Conservation (phyloP, 2,329 filamentous ascomycete genomes). For the Xylaria sp. region DNA sequence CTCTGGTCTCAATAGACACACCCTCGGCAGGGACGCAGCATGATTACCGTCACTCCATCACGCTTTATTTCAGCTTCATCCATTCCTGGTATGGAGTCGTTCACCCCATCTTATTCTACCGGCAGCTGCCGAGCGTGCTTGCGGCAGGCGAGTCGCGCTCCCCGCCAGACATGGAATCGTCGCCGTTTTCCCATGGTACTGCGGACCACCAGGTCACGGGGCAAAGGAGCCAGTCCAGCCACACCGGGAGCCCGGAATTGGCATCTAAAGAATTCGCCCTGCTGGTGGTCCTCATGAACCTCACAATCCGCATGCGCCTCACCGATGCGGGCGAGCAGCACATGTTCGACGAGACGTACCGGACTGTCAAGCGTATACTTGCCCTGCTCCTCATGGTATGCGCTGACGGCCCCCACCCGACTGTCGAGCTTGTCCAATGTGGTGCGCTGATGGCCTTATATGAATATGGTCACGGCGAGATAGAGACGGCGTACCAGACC, state of each 20-base stretch:
- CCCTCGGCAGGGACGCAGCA: constrained; percentile 42
- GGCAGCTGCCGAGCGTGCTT: constrained; percentile 46
- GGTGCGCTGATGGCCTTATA: constrained; percentile 56
- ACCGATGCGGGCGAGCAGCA: constrained; percentile 51
- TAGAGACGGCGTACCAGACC: constrained; percentile 56
- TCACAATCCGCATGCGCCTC: constrained; percentile 55
- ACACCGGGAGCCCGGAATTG: constrained; percentile 35
- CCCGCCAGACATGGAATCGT: constrained; percentile 38
- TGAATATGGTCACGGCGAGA: constrained; percentile 59
- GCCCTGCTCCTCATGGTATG: constrained; percentile 52
- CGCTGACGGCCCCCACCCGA: constrained; percentile 48
- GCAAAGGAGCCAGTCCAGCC: constrained; percentile 29
- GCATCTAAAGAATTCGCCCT: constrained; percentile 51
- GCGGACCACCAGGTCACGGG: constrained; percentile 32
- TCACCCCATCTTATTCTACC: constrained; percentile 54
- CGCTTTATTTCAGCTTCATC: constrained; percentile 55
- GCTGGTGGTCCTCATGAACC: constrained; percentile 57
- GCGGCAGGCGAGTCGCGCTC: constrained; percentile 38
- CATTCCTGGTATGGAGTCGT: constrained; percentile 57
- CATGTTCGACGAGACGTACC: constrained; percentile 56
- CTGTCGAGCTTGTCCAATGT: constrained; percentile 56
- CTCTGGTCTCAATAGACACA: constrained; percentile 51
- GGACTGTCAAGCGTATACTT: constrained; percentile 54
- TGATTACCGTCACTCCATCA: constrained; percentile 54
- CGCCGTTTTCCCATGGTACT: constrained; percentile 38